phyloP scores from a whole-genome alignment of 2,329 filamentous ascomycete genomes.

The Coccinonectria pachysandricola region DNA sequence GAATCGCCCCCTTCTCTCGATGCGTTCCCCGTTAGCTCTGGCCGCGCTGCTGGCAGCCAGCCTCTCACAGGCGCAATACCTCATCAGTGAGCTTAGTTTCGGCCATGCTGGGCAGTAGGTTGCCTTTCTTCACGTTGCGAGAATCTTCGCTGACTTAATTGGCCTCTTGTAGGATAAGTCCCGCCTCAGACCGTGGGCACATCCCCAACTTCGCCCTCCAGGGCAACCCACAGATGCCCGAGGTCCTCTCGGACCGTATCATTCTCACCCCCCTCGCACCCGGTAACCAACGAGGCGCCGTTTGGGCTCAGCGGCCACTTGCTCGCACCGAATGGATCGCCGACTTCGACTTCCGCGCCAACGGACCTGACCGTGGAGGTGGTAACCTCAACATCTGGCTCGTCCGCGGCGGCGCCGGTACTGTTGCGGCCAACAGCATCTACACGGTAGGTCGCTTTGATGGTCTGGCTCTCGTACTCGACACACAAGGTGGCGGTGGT shows the following conservation, averaged over 20 bases:
- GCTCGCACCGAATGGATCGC: constrained; percentile 64
- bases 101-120: constrained; percentile 55
- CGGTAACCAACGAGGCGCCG: constrained; percentile 71
- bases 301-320: constrained; percentile 64
- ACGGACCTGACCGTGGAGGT: constrained; percentile 71
- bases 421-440: constrained; percentile 63
- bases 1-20: constrained; percentile 22
- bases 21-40: constrained; percentile 33
- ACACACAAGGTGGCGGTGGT: constrained; percentile 65
- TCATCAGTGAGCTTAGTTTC: constrained; percentile 68
- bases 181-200: constrained; percentile 36
- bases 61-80: constrained; percentile 50
- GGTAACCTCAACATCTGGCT: constrained; percentile 96
- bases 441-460: constrained; percentile 82
- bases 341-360: constrained; percentile 80
- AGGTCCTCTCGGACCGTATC: constrained; percentile 76
- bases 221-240: constrained; percentile 44
- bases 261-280: constrained; percentile 84
- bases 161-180: constrained; percentile 46
- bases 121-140: not conserved
- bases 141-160: no score
- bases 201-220: constrained; percentile 46
- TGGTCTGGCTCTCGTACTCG: constrained; percentile 78
- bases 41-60: constrained; percentile 34
- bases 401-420: constrained; percentile 54